Evolutionary conservation across 495 filamentous ascomycete species (phyloP), one percentile per base, ranked within the genome.

Genomic region (Letharia columbiana): DNA sequence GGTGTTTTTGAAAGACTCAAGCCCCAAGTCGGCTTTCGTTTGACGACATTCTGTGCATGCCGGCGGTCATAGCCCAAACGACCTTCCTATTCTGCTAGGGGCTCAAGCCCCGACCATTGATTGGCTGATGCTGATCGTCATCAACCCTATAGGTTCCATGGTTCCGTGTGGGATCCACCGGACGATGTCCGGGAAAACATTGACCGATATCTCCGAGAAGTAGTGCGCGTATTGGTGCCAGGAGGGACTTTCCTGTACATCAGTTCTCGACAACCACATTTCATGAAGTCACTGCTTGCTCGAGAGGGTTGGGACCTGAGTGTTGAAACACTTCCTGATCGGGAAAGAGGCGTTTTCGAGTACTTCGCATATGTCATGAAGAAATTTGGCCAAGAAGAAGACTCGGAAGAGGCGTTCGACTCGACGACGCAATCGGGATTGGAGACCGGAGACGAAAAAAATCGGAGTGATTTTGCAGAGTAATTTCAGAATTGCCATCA

Each of bases 181-280:
- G 57, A 60, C 31, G 57, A 60, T 17, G 56, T 59, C 31, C 57
- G 28, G n/a, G 57, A 60, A 33, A 33, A 59, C n/a, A 33, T 59
- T 20, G 20, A 39, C 11, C 35, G 28, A 60, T 60, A 37, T 23
- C 17, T 60, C 23, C 35, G 40, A 39, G 57, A 60, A 60, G 57
- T 39, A 23, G 57, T 41, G 35, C 35, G 28, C 8, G 57, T 60
- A 41, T 60, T 60, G 57, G 40, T 39, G 28, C 57, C 57, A 60
- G 10, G 15, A 47, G 44, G 44, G 44, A 47, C 44, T 20, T 47
- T 47, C 44, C 18, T 47, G 44, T 47, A 47, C 44, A 47, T 47
- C 44, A 20, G 2, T 20, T 2, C 2, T 47, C 15, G 44, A 20
- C 18, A 47, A 47, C 44, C 18, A 47, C 44, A 47, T 20, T 47